These are phyloP conservation scores for Byssochlamys sp. DNA, from an alignment of 2,329 filamentous ascomycete species.

Conservation along the genomic window DNA sequence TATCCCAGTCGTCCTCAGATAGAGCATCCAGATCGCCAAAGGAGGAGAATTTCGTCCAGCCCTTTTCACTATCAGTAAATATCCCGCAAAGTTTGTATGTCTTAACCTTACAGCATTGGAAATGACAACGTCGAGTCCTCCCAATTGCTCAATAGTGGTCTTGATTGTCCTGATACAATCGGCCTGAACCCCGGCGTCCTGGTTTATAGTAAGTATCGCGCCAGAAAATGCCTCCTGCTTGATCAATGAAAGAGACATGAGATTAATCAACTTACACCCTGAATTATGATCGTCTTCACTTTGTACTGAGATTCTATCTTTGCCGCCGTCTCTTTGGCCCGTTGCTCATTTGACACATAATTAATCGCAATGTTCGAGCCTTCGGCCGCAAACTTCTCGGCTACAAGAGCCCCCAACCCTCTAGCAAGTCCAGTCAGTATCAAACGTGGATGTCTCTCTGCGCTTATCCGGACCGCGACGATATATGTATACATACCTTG, in stretches of 20 bases:
- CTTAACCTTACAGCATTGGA: conserved; percentile 54
- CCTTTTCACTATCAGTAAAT: conserved; percentile 26
- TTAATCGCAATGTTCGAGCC: conserved; percentile 65
- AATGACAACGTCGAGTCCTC: conserved; percentile 65
- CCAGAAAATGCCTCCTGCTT: background rate
- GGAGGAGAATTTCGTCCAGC: conserved; percentile 52
- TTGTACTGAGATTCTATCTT: conserved; percentile 45
- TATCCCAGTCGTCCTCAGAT: conserved; percentile 55
- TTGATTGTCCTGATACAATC: conserved; percentile 53
- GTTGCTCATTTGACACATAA: conserved; percentile 53
- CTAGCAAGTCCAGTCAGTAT: conserved; percentile 33
- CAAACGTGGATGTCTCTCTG: background rate
- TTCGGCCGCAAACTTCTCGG: conserved; percentile 56
- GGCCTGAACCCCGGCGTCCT: conserved; percentile 52
- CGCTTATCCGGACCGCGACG: background rate
- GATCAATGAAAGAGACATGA: background rate
- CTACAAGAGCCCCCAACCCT: conserved; percentile 62
- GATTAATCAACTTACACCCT: conserved; percentile 43
- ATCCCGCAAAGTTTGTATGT: background rate
- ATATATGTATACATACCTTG: conserved; percentile 40
- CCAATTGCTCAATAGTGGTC: conserved; percentile 51
- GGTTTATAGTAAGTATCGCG: background rate
- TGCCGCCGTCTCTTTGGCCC: conserved; percentile 50
- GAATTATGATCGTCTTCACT: conserved; percentile 47
- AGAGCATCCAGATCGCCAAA: conserved; percentile 52